These are phyloP conservation scores for Mucuna pruriens DNA, from an alignment of 306 rosid genomes.

Conservation along the genomic window DNA sequence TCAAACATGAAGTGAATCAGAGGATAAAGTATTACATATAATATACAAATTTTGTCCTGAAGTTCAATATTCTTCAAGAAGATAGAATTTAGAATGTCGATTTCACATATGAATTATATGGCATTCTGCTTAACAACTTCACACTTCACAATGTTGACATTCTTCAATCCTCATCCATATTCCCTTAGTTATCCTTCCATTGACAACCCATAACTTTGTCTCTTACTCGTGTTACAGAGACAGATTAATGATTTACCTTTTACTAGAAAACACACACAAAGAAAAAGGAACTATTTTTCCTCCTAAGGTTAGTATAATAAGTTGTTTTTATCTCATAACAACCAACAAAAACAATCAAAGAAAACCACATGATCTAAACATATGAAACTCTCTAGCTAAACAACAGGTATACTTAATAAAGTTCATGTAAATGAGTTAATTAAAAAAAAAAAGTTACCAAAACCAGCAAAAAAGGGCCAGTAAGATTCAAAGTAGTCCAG, in stretches of 20 bases:
- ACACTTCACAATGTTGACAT: constrained; percentile 8
- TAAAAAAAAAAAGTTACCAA: constrained; percentile 60
- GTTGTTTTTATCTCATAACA: constrained; percentile 5
- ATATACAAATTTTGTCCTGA: not conserved
- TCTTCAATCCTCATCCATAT: not conserved
- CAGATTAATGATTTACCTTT: not conserved
- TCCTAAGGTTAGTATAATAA: constrained; percentile 7
- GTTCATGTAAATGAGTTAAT: constrained; percentile 22
- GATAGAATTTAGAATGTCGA: constrained; percentile 31
- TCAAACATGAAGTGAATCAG: constrained; percentile 36
- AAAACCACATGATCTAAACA: constrained; percentile 20
- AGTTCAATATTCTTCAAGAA: constrained; percentile 17
- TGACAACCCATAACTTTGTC: constrained; percentile 15
- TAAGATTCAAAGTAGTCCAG: constrained; percentile 82
- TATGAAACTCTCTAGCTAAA: constrained; percentile 10
- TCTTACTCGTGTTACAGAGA: not conserved
- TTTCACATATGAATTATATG: not conserved
- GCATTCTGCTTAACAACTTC: constrained; percentile 21
- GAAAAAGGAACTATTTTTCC: not conserved
- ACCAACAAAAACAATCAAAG: constrained; percentile 9
- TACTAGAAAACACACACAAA: constrained; percentile 14
- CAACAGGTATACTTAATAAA: constrained; percentile 19
- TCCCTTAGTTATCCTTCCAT: constrained; percentile 20
- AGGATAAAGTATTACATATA: constrained; percentile 11
- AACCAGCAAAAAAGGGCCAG: constrained; percentile 96